Percentiles rank a stretch among this genome's conserved stretches.
Evolutionary conservation across 352 stramenopile genomes (phyloP).

Genomic region (Phytophthora parvispora): DNA sequence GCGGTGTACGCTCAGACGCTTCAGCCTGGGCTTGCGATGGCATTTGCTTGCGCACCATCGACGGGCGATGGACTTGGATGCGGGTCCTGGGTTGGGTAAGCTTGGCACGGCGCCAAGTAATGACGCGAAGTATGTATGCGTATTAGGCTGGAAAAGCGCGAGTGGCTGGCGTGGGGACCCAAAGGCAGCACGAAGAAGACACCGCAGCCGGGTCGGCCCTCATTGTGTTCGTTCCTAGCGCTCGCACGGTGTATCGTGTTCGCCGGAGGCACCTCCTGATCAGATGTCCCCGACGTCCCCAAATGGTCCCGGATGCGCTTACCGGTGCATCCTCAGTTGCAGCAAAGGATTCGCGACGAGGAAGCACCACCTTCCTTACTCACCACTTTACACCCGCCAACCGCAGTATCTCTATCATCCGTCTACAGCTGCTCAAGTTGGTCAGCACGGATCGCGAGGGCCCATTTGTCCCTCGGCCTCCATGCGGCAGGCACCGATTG

Average conservation of each 20-base stretch:
- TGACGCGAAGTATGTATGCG: not conserved
- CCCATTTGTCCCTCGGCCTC: not conserved
- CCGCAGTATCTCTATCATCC: not conserved
- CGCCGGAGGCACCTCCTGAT: too few relatives aligned
- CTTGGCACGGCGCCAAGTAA: too few relatives aligned
- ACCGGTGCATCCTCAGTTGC: too few relatives aligned
- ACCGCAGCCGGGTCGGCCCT: too few relatives aligned
- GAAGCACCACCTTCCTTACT: too few relatives aligned
- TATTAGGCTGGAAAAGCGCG: conserved; percentile 11
- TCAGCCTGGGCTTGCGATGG: conserved; percentile 2
- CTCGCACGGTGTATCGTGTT: too few relatives aligned
- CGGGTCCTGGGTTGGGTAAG: not conserved
- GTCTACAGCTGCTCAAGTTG: not conserved
- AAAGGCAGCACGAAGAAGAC: not conserved
- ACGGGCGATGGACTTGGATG: not conserved
- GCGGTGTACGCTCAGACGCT: conserved; percentile 45
- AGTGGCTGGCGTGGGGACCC: conserved; percentile 20
- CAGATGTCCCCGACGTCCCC: too few relatives aligned
- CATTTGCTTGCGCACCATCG: conserved; percentile 40
- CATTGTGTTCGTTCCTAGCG: too few relatives aligned
- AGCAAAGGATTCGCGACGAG: too few relatives aligned
- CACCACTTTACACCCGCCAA: too few relatives aligned
- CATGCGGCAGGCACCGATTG: not conserved
- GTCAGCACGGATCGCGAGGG: not conserved
- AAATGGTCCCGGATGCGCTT: too few relatives aligned